Conservation (phyloP, 345 rosid genomes). For the thale cress (Arabidopsis thaliana) region TAIR10.1 NC_003074.8:227501-228000, state of each 20-base stretch:
- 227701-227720: not conserved
- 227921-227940: conserved; percentile 48
- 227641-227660: conserved; percentile 86
- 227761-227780: conserved; percentile 98
- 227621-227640: conserved; percentile 84
- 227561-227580: conserved; percentile 92
- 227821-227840: conserved; percentile 96
- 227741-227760: conserved; percentile 97
- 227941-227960: conserved; percentile 86
- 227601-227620: conserved; percentile 77
- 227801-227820: conserved; percentile 91
- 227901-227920: not conserved
- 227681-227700: conserved; percentile 2
- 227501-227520: conserved; percentile 58
- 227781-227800: conserved; percentile 70
- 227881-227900: not conserved
- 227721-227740: conserved; percentile 43
- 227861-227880: not conserved
- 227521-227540: conserved; percentile 82
- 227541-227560: conserved; percentile 80
- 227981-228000: conserved; percentile 97
- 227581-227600: conserved; percentile 80
- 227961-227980: conserved; percentile 89
- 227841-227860: conserved; percentile 69
- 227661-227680: conserved; percentile 6